Evolutionary conservation across 2,329 filamentous ascomycete genomes (phyloP).

Genomic region (Fusarium stilboides): DNA sequence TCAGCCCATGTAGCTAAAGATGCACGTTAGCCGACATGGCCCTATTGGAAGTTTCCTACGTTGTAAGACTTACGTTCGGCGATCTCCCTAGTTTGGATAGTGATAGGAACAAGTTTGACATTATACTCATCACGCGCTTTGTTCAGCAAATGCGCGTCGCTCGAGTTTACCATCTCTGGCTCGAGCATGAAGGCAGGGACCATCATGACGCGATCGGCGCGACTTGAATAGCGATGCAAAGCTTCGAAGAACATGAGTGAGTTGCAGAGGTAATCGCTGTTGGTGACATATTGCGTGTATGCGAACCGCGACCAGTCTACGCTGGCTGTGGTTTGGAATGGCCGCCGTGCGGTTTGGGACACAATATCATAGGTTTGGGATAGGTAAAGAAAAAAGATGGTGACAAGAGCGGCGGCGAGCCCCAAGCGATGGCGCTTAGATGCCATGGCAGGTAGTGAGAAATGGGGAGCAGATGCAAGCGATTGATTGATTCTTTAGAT

Average conservation of each 20-base stretch:
- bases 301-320: slow-evolving; percentile 55
- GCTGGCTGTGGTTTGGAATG: neutral
- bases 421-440: slow-evolving; percentile 6
- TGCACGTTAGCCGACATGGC: neutral
- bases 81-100: slow-evolving; percentile 55
- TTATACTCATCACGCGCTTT: slow-evolving; percentile 61
- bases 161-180: slow-evolving; percentile 44
- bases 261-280: slow-evolving; percentile 63
- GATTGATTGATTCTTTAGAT: neutral
- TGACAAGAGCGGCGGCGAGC: neutral
- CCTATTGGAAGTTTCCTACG: neutral
- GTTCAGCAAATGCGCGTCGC: slow-evolving; percentile 55
- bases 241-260: slow-evolving; percentile 66
- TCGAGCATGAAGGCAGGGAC: slow-evolving; percentile 59
- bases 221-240: slow-evolving; percentile 58
- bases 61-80: slow-evolving; percentile 53
- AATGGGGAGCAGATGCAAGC: neutral
- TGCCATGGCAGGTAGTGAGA: neutral
- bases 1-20: slow-evolving; percentile 71
- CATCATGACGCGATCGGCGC: slow-evolving; percentile 62
- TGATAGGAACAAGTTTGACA: slow-evolving; percentile 60
- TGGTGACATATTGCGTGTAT: slow-evolving; percentile 66
- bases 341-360: neutral
- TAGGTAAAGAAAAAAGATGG: neutral
- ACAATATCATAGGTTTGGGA: neutral